Conservation (phyloP, 2,329 filamentous ascomycete species). For the Phaeosphaeriaceae sp. region DNA sequence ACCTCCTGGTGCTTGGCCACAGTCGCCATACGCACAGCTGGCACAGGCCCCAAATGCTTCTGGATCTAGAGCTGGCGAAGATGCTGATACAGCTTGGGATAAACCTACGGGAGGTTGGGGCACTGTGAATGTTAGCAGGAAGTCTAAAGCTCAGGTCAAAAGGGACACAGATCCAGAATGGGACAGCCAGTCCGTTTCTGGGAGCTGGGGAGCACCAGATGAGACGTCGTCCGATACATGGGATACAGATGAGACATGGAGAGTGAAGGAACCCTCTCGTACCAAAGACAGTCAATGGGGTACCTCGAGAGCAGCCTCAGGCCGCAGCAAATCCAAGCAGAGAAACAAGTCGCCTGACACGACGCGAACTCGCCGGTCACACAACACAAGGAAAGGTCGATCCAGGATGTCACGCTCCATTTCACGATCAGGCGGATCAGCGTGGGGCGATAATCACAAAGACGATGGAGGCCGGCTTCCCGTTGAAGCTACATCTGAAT, state of each 20-base stretch:
- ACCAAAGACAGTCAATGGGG: conserved; percentile 4
- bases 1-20: conserved; percentile 35
- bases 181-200: conserved; percentile 11
- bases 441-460: conserved; percentile 1
- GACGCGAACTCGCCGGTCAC: not conserved
- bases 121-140: not conserved
- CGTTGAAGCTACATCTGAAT: conserved; percentile 9
- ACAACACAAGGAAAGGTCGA: not conserved
- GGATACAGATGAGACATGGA: conserved; percentile 27
- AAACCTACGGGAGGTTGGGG: not conserved
- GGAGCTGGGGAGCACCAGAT: conserved; percentile 19
- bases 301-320: conserved; percentile 1
- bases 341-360: not conserved
- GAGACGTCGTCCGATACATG: conserved; percentile 23
- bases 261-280: conserved; percentile 1
- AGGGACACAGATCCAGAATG: conserved; percentile 17
- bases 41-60: not conserved
- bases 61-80: not conserved
- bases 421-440: conserved; percentile 1
- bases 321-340: not conserved
- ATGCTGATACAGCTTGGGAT: conserved; percentile 6
- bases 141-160: conserved; percentile 10
- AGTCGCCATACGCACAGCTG: conserved; percentile 13
- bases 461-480: conserved; percentile 14
- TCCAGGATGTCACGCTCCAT: conserved; percentile 5